Evolutionary conservation across 495 filamentous ascomycete species (phyloP), one percentile per base, ranked within the genome.

Genomic region (Penicillium lividum): DNA sequence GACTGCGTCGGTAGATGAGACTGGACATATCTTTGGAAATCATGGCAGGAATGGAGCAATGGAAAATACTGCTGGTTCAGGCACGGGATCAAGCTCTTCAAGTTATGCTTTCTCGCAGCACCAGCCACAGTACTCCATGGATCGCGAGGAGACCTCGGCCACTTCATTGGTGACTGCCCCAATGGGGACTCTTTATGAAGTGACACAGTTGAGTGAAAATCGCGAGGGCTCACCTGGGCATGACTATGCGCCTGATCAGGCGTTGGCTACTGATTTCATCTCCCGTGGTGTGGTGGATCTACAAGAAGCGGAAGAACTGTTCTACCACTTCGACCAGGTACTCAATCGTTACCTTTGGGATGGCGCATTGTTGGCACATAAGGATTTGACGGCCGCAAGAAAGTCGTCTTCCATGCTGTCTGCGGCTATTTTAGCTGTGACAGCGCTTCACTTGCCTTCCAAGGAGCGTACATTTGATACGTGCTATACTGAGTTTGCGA

Each of bases 141-240:
- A 80, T 34, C 66, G 66, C 42, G 77, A 79, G 54, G 77, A 80
- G 34, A 76, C 72, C 25, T 69, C 69, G 11, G 68, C 69, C 22
- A 68, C 71, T 4, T 77, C 77, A 1, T 53, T 84, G 44, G 76
- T 85, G 18, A 77, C 81, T 15, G 82, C 80, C 22, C 83, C 83
- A 1, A 85, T 86, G 81, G 77, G 80, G 10, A 84, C 79, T 60
- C 62, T 86, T 34, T 86, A 83, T 58, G 83, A 85, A 66, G 83
- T 86, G 40, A 86, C 83, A 5, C 82, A 82, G 58, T 60, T 86
- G 48, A 76, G 78, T 57, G 75, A 80, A 50, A 75, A 75, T 13
- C 73, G 70, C n/a, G 68, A 69, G 29, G 75, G 64, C 29, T 75
- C 73, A 0, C 73, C 72, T 4, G 68, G 66, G 36, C 64, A 73